Percentiles rank a stretch among this genome's conserved stretches.
Conservation (phyloP, 2,329 filamentous ascomycete genomes). For the Acrodontium crateriforme region DNA sequence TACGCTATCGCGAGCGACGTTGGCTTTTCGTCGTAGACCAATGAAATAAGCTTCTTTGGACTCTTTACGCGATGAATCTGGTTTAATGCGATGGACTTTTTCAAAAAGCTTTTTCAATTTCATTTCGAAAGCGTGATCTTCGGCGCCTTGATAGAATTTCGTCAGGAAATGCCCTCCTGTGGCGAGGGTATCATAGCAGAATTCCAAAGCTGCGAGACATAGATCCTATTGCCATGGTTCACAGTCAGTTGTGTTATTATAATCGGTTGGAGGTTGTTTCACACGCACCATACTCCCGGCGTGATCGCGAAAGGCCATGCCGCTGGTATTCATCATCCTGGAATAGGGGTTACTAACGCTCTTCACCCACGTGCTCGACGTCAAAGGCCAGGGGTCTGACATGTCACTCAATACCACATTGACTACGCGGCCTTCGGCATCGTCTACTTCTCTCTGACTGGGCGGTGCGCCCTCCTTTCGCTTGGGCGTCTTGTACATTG, state of each 20-base stretch:
- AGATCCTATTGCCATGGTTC: slow-evolving; percentile 58
- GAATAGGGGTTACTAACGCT: slow-evolving; percentile 88
- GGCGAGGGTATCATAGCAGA: slow-evolving; percentile 72
- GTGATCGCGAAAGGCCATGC: slow-evolving; percentile 74
- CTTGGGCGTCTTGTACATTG: slow-evolving; percentile 1
- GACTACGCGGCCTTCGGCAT: slow-evolving; percentile 45
- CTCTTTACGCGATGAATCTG: slow-evolving; percentile 70
- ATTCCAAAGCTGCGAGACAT: slow-evolving; percentile 70
- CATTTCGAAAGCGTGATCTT: slow-evolving; percentile 68
- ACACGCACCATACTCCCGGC: slow-evolving; percentile 76
- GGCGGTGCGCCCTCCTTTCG: slow-evolving; percentile 4
- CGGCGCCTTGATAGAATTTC: slow-evolving; percentile 89
- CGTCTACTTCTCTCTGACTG: slow-evolving; percentile 13
- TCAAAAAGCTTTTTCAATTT: slow-evolving; percentile 63
- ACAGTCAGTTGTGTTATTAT: slow-evolving; percentile 1
- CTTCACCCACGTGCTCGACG: slow-evolving; percentile 63
- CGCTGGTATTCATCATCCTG: slow-evolving; percentile 99
- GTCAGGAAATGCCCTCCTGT: slow-evolving; percentile 82
- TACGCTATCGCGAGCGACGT: no score
- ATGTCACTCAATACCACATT: slow-evolving; percentile 97
- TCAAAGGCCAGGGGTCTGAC: slow-evolving; percentile 90
- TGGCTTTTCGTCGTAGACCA: slow-evolving; percentile 53
- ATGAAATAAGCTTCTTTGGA: slow-evolving; percentile 73
- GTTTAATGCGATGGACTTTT: slow-evolving; percentile 77
- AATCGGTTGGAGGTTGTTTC: not conserved